A percentile compares a stretch with the other conserved stretches of the same genome.
Conservation (phyloP, 345 rosid genomes). For the Barbarea vulgaris region DNA sequence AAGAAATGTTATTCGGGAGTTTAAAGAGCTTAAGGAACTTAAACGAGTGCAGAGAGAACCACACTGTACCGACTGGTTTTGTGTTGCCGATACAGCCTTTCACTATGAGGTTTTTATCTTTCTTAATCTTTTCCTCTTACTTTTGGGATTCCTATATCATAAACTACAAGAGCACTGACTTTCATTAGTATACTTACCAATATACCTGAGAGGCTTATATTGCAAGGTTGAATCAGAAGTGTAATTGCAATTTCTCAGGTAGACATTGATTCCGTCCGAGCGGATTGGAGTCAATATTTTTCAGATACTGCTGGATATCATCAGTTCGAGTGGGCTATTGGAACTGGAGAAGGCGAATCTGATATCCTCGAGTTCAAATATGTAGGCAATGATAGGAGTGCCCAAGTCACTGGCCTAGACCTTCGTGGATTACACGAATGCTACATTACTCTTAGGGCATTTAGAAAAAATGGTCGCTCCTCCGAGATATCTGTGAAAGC, state of each 20-base stretch:
- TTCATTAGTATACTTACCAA: slow-evolving; percentile 5
- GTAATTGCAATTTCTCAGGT: slow-evolving; percentile 59
- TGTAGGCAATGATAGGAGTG: slow-evolving; percentile 72
- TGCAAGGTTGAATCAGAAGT: slow-evolving; percentile 9
- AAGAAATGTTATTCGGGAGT: slow-evolving; percentile 89
- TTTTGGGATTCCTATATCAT: background rate
- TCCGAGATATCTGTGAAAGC: slow-evolving; percentile 87
- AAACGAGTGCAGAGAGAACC: slow-evolving; percentile 86
- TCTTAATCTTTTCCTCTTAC: slow-evolving; percentile 17
- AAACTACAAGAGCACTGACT: background rate
- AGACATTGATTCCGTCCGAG: slow-evolving; percentile 67
- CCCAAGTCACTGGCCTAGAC: slow-evolving; percentile 63
- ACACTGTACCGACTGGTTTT: slow-evolving; percentile 88
- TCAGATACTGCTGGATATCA: slow-evolving; percentile 76
- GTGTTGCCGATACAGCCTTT: slow-evolving; percentile 84
- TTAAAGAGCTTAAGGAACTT: slow-evolving; percentile 93
- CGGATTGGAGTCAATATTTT: slow-evolving; percentile 84
- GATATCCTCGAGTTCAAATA: slow-evolving; percentile 86
- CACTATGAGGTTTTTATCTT: slow-evolving; percentile 71
- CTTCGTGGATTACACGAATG: slow-evolving; percentile 69
- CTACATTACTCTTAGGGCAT: slow-evolving; percentile 83
- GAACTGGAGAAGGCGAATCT: slow-evolving; percentile 85
- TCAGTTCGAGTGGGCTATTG: slow-evolving; percentile 96
- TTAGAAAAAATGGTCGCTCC: slow-evolving; percentile 81
- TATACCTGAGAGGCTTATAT: slow-evolving; percentile 14